phyloP scores from a whole-genome alignment of 352 stramenopile species.

The Globisporangium okanoganense region DNA sequence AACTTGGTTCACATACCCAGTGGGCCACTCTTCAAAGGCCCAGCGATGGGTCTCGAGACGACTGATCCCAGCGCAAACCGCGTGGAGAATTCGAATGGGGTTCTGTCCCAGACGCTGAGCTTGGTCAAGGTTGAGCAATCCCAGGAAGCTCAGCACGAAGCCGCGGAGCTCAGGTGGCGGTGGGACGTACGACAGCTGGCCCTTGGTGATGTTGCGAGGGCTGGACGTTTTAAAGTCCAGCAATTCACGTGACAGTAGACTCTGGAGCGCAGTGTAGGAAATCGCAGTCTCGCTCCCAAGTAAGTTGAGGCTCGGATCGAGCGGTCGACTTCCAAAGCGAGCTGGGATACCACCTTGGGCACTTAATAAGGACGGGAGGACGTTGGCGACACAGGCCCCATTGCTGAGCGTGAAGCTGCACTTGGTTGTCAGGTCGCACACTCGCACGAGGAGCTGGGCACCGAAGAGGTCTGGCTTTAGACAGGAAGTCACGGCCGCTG shows the following conservation, averaged over 20 bases:
- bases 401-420: constrained; percentile 46
- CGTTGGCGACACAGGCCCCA: constrained; percentile 39
- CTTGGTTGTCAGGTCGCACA: constrained; percentile 44
- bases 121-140: constrained; percentile 56
- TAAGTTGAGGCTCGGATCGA: constrained; percentile 25
- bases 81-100: constrained; percentile 35
- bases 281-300: constrained; percentile 7
- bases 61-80: constrained; percentile 45
- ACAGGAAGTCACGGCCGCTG: constrained; percentile 22
- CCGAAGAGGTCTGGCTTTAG: constrained; percentile 13
- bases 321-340: constrained; percentile 30
- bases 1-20: constrained; percentile 38
- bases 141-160: constrained; percentile 64
- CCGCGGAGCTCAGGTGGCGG: constrained; percentile 42
- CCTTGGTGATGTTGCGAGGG: constrained; percentile 11
- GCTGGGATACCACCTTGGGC: constrained; percentile 12
- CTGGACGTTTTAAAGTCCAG: constrained; percentile 20
- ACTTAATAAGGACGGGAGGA: background rate
- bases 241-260: constrained; percentile 23
- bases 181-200: constrained; percentile 21
- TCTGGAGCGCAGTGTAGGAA: constrained; percentile 24
- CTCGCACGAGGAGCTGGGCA: constrained; percentile 22
- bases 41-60: constrained; percentile 62
- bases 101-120: constrained; percentile 31
- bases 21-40: constrained; percentile 52